Evolutionary conservation across 352 stramenopile species (phyloP).

Genomic region (Phytophthora syringae): DNA sequence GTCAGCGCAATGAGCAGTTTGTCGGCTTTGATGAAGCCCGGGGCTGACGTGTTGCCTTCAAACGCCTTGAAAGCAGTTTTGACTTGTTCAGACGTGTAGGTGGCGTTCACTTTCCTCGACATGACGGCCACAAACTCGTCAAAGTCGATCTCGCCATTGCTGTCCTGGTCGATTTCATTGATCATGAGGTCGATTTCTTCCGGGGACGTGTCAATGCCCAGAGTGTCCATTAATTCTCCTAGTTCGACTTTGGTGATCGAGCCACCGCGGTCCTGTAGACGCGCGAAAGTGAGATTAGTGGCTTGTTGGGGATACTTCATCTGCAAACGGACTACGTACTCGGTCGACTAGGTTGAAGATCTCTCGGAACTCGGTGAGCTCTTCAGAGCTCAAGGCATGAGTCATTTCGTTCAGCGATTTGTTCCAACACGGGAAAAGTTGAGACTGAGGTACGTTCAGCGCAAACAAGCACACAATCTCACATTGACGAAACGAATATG

Average conservation of each 20-base stretch:
- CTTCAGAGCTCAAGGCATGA: constrained; percentile 73
- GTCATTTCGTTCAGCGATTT: constrained; percentile 38
- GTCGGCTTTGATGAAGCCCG: constrained; percentile 87
- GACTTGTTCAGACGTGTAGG: constrained; percentile 93
- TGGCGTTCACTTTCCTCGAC: constrained; percentile 94
- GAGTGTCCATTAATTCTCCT: constrained; percentile 93
- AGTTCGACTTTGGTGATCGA: constrained; percentile 96
- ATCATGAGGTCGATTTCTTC: constrained; percentile 97
- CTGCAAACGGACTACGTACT: constrained; percentile 37
- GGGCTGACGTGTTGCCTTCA: constrained; percentile 64
- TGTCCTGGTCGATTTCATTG: constrained; percentile 95
- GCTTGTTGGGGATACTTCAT: not conserved
- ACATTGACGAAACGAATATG: constrained; percentile 10
- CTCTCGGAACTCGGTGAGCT: constrained; percentile 93
- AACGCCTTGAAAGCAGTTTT: constrained; percentile 91
- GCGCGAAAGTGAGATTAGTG: not conserved
- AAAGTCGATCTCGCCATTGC: constrained; percentile 95
- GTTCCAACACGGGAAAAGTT: not conserved
- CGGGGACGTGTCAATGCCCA: constrained; percentile 93
- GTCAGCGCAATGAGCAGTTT: constrained; percentile 87
- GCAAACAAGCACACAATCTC: constrained; percentile 10
- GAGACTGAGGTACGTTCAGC: not conserved
- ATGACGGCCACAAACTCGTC: constrained; percentile 96
- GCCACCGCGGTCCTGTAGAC: constrained; percentile 85
- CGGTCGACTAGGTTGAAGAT: constrained; percentile 96